Conservation (phyloP, 2,329 filamentous ascomycete genomes). For the Alternaria brassicae region DNA sequence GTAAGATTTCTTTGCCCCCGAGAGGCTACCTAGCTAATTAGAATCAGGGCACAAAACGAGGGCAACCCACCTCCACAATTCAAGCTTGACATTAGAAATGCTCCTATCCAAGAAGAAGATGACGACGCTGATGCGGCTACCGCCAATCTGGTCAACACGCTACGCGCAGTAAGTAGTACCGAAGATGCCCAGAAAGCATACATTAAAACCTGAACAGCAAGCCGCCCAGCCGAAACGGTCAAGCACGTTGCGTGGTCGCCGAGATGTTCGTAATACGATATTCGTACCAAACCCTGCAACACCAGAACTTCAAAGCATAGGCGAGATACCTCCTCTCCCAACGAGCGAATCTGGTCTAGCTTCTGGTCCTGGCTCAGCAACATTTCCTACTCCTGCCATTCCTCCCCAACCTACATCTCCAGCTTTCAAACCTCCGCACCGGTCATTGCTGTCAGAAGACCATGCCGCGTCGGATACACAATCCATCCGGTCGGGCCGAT, state of each 20-base stretch:
- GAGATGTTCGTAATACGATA: conserved; percentile 91
- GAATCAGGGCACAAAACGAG: conserved; percentile 31
- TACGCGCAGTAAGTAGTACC: conserved; percentile 61
- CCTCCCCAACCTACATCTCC: conserved; percentile 47
- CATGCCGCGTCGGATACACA: conserved; percentile 81
- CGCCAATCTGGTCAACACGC: conserved; percentile 75
- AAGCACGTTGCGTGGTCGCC: conserved; percentile 82
- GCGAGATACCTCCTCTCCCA: conserved; percentile 41
- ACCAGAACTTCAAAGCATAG: conserved; percentile 50
- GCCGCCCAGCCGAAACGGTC: conserved; percentile 62
- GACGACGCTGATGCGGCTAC: conserved; percentile 76
- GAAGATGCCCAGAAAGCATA: not conserved
- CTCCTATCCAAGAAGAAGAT: conserved; percentile 79
- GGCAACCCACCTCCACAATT: conserved; percentile 60
- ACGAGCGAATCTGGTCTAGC: conserved; percentile 29
- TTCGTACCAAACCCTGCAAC: conserved; percentile 67
- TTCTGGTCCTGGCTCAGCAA: conserved; percentile 22
- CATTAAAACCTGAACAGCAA: conserved; percentile 53
- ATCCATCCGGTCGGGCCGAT: conserved; percentile 88
- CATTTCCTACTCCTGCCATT: conserved; percentile 28
- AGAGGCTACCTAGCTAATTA: conserved; percentile 11
- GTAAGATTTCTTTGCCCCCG: conserved; percentile 25
- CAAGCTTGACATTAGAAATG: conserved; percentile 80
- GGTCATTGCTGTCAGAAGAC: conserved; percentile 55
- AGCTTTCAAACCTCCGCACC: conserved; percentile 45